Conservation (phyloP, 192 early-diverging fungal genomes). For the Coemansia sp. region DNA sequence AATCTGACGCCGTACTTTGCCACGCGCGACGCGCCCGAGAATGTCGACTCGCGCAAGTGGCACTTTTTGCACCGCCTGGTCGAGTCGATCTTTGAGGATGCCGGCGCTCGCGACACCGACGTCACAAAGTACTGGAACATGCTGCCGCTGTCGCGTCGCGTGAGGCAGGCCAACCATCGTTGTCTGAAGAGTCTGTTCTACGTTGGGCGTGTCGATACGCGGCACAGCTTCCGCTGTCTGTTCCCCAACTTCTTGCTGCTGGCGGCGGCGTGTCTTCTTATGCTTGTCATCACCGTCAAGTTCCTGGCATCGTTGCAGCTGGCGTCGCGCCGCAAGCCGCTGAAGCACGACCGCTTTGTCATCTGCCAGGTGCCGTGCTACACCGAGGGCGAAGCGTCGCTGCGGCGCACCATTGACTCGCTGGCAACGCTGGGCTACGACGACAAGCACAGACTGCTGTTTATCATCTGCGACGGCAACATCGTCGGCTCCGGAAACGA, state of each 20-base stretch:
- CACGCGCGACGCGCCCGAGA: slow-evolving; percentile 53
- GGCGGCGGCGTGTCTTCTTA: slow-evolving; percentile 72
- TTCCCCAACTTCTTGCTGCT: slow-evolving; percentile 86
- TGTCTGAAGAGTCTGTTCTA: slow-evolving; percentile 87
- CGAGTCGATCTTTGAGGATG: slow-evolving; percentile 62
- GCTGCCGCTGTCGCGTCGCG: slow-evolving; percentile 28
- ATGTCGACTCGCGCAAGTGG: slow-evolving; percentile 49
- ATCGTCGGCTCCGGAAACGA: slow-evolving; percentile 96
- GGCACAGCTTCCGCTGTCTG: slow-evolving; percentile 72
- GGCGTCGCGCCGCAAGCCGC: slow-evolving; percentile 66
- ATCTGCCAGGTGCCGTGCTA: slow-evolving; percentile 96
- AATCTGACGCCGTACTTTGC: slow-evolving; percentile 65
- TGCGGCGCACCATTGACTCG: slow-evolving; percentile 82
- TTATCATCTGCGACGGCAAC: slow-evolving; percentile 86
- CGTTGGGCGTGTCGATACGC: slow-evolving; percentile 77
- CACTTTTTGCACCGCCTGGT: slow-evolving; percentile 61
- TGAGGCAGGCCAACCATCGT: slow-evolving; percentile 47
- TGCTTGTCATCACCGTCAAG: slow-evolving; percentile 77
- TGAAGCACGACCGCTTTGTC: slow-evolving; percentile 93
- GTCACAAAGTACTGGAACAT: slow-evolving; percentile 59
- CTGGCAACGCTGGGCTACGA: slow-evolving; percentile 76
- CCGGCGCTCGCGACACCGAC: slow-evolving; percentile 58
- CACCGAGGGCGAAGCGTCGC: slow-evolving; percentile 84
- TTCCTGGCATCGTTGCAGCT: slow-evolving; percentile 81
- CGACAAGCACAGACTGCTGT: slow-evolving; percentile 73